Conservation (phyloP, 331 rosid genomes). For the Cydonia oblonga region DNA sequence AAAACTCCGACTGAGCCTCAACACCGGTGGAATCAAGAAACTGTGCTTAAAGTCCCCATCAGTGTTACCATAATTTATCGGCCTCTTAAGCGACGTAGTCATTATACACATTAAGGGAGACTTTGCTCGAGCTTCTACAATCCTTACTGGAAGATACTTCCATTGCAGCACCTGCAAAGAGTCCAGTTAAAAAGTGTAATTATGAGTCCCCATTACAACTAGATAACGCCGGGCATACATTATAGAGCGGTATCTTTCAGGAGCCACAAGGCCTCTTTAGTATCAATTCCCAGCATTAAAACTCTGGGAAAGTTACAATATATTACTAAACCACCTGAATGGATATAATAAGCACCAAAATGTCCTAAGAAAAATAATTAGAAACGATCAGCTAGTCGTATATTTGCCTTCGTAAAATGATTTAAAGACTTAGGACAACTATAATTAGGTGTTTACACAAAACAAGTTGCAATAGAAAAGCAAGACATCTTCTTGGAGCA, state of each 20-base stretch:
- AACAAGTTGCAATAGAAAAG: neutral
- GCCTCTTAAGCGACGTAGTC: slow-evolving; percentile 1
- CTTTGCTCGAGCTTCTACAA: slow-evolving; percentile 15
- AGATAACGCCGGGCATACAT: neutral
- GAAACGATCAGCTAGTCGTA: neutral
- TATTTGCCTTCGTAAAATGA: neutral
- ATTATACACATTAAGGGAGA: slow-evolving; percentile 11
- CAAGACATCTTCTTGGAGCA: neutral
- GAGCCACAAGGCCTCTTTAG: neutral
- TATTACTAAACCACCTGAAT: neutral
- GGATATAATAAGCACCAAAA: neutral
- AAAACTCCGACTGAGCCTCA: slow-evolving; percentile 14
- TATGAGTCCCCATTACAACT: neutral
- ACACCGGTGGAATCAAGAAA: slow-evolving; percentile 21
- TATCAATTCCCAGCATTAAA: neutral
- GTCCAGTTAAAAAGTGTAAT: neutral
- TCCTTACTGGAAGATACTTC: slow-evolving; percentile 22
- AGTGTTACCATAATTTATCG: slow-evolving; percentile 6
- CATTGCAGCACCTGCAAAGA: slow-evolving; percentile 37
- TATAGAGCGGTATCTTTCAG: neutral
- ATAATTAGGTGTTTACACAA: neutral
- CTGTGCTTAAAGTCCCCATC: slow-evolving; percentile 7
- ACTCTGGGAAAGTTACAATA: neutral
- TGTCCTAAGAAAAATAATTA: neutral
- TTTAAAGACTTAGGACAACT: neutral